These are phyloP conservation scores for Rubroboletus pulcherrimus DNA, from an alignment of 768 basidiomycete species.

Conservation along the genomic window DNA sequence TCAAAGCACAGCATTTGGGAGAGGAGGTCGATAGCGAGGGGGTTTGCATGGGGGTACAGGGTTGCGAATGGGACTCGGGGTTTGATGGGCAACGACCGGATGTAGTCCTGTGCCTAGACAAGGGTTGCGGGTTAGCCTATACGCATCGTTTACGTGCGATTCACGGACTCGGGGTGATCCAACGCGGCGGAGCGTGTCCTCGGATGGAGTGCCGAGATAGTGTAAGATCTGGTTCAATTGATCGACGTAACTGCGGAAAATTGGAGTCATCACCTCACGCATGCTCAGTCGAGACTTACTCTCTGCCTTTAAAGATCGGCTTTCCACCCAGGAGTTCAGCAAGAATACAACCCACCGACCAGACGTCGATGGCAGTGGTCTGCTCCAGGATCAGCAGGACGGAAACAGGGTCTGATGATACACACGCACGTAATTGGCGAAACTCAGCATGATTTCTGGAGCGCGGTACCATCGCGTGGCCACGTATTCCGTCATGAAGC, in stretches of 20 bases:
- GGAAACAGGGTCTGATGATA: neutral
- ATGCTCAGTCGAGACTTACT: slow-evolving; percentile 49
- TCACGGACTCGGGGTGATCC: slow-evolving; percentile 83
- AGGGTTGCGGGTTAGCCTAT: slow-evolving; percentile 2
- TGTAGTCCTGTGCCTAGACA: slow-evolving; percentile 90
- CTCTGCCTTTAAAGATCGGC: slow-evolving; percentile 95
- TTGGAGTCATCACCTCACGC: neutral
- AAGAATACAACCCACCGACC: slow-evolving; percentile 94
- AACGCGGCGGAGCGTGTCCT: slow-evolving; percentile 93
- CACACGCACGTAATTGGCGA: slow-evolving; percentile 80
- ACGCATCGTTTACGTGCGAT: neutral
- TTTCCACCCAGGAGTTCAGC: slow-evolving; percentile 92
- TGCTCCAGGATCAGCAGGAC: slow-evolving; percentile 30
- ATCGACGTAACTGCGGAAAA: slow-evolving; percentile 77
- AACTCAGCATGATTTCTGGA: slow-evolving; percentile 98
- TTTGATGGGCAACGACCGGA: slow-evolving; percentile 95
- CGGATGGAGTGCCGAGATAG: slow-evolving; percentile 96
- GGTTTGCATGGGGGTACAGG: slow-evolving; percentile 92
- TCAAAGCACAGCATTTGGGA: slow-evolving; percentile 93
- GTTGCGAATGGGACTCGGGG: slow-evolving; percentile 89
- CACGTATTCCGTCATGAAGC: slow-evolving; percentile 99
- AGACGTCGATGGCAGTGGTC: slow-evolving; percentile 91
- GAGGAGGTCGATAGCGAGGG: slow-evolving; percentile 89
- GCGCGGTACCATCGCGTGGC: slow-evolving; percentile 99
- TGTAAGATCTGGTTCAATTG: slow-evolving; percentile 98